Base-by-base conservation (phyloP, 2,329 filamentous ascomycete species). In the Pseudogymnoascus sp. region DNA sequence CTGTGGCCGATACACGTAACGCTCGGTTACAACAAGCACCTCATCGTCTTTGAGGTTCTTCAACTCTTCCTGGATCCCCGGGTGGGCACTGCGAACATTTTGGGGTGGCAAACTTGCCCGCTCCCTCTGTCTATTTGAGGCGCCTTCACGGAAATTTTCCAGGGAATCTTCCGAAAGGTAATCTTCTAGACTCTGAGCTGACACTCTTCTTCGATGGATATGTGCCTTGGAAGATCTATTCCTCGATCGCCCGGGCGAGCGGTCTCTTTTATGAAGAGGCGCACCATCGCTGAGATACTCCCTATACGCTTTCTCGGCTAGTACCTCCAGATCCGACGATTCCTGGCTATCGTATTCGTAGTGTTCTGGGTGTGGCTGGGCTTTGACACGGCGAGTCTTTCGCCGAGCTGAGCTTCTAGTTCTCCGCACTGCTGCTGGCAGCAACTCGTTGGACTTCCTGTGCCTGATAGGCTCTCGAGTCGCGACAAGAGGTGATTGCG, bases 1-100 rank as follows among this genome's bases (percentile, higher is more conserved):
- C 48, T 33, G 48, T 55, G 55, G 61, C 7, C 61, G 48, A 17
- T 63, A 63, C 15, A 61, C 61, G 35, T 61, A 63, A 17, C 58
- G 35, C 58, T 63, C 61, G 4, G 36, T 61, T 4, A 61, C 41
- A 35, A 61, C 58, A 5, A 63, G 17, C 35, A 42, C 36, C 61
- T 63, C 58, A 31, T 48, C 61, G 9, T 39, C 36, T 51, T 39
- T 41, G 33, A 38, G 33, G 13, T 27, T 41, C 12, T 27, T 38
- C 58, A 59, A 10, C n/a, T 38, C 58, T 38, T 59, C 35, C 12
- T 38, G 58, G 3, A 59, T 41, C 35, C 27, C 25, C 29, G 33
- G 33, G 35, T 41, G 35, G 21, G 33, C 25, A 31, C 12, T 38
- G 58, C 25, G 33, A n/a, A 5, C 13, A 59, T 38, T 59, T 38